Conservation (phyloP, 768 basidiomycete species). For the Dentipellis fragilis region DNA sequence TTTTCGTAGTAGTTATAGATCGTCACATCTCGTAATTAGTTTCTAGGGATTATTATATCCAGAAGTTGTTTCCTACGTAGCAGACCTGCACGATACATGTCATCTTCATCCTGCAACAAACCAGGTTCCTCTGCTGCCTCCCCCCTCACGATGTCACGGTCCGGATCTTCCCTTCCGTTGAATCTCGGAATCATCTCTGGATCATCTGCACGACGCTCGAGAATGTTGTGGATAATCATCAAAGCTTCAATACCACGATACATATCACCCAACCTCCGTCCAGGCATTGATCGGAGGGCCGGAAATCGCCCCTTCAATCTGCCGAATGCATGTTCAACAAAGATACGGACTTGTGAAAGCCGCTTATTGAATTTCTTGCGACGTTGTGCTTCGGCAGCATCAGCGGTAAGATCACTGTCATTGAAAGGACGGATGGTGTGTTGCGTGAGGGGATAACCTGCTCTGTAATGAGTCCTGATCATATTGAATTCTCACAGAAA, state of each 20-base stretch:
- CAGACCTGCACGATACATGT: constrained; percentile 12
- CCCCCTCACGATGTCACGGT: not conserved
- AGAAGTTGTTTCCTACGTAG: constrained; percentile 11
- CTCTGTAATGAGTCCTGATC: not conserved
- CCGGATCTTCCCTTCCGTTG: constrained; percentile 10
- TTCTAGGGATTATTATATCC: no score
- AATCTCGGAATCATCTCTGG: constrained; percentile 5
- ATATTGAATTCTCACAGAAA: not conserved
- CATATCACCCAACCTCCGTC: constrained; percentile 2
- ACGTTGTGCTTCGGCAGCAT: not conserved
- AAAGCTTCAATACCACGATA: constrained; percentile 3
- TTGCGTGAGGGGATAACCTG: constrained; percentile 5
- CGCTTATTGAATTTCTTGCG: constrained; percentile 12
- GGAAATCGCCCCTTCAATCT: constrained; percentile 21
- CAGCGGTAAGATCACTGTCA: not conserved
- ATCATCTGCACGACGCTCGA: constrained; percentile 6
- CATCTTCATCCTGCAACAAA: constrained; percentile 4
- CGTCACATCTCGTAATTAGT: no score
- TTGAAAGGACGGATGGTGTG: constrained; percentile 5
- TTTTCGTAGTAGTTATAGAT: no score
- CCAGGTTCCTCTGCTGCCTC: not conserved
- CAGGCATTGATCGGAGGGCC: constrained; percentile 7
- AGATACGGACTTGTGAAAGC: constrained; percentile 15
- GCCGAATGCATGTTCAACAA: constrained; percentile 24
- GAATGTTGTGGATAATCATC: constrained; percentile 9